Evolutionary conservation across 129 eudicot species (phyloP).

Genomic region (Erigeron canadensis): DNA sequence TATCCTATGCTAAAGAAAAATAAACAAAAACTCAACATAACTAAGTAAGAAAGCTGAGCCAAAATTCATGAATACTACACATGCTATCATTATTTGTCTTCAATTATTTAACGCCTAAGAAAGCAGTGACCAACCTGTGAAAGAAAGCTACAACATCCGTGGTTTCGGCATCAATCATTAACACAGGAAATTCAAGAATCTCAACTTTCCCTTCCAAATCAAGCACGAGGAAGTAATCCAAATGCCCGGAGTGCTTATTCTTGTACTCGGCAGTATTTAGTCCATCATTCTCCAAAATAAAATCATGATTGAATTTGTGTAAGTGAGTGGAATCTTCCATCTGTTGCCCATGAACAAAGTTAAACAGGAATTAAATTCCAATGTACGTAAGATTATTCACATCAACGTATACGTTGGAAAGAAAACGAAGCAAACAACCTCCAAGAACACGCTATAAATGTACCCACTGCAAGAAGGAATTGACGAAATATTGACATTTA

Average conservation of each 20-base stretch:
- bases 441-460: too few species aligned
- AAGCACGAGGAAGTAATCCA: slow-evolving; percentile 82
- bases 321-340: slow-evolving; percentile 75
- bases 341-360: slow-evolving; percentile 32
- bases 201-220: slow-evolving; percentile 98
- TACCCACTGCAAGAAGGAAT: too few species aligned
- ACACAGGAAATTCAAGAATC: slow-evolving; percentile 91
- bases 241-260: slow-evolving; percentile 47
- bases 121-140: slow-evolving; percentile 63
- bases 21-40: not conserved
- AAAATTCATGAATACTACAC: not conserved
- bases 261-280: slow-evolving; percentile 24
- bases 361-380: slow-evolving; percentile 3
- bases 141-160: slow-evolving; percentile 79
- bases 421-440: not conserved
- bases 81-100: not conserved
- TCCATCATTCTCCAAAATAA: slow-evolving; percentile 36
- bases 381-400: not conserved
- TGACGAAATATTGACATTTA: too few species aligned
- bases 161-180: slow-evolving; percentile 78
- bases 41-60: not conserved
- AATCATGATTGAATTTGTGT: slow-evolving; percentile 63
- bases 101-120: not conserved
- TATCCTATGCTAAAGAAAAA: too few species aligned
- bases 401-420: not conserved